phyloP scores from a whole-genome alignment of 208 protist genomes.

The Crithidia acanthocephali region DNA sequence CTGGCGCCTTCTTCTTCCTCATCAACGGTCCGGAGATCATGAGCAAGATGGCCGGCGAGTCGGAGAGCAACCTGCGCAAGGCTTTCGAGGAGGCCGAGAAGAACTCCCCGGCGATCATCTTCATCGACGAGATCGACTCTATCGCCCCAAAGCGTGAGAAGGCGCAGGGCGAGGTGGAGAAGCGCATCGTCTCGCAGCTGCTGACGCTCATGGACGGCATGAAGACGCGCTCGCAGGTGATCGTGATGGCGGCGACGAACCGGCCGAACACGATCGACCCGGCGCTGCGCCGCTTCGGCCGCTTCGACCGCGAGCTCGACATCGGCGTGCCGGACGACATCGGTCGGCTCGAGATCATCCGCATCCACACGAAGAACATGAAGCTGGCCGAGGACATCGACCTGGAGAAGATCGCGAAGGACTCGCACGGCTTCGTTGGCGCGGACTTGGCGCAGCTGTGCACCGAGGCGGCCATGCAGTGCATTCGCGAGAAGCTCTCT shows the following conservation, averaged over 20 bases:
- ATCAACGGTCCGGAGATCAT: conserved; percentile 99
- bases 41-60: conserved; percentile 99
- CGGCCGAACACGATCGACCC: conserved; percentile 99
- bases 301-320: conserved; percentile 99
- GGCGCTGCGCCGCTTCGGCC: conserved; percentile 99
- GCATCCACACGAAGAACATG: conserved; percentile 99
- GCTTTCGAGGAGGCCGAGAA: conserved; percentile 99
- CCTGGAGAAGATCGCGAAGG: conserved; percentile 96
- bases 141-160: conserved; percentile 99
- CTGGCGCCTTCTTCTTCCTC: conserved; percentile 99
- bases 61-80: conserved; percentile 99
- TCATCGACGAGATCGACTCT: conserved; percentile 99
- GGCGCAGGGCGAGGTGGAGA: conserved; percentile 99
- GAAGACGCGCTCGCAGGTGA: conserved; percentile 98
- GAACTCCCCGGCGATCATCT: conserved; percentile 99
- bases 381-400: conserved; percentile 99
- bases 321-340: conserved; percentile 99
- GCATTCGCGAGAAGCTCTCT: conserved; percentile 99
- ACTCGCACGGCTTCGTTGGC: conserved; percentile 99
- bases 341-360: conserved; percentile 98
- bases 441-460: conserved; percentile 99
- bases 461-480: conserved; percentile 99
- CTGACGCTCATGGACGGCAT: conserved; percentile 99
- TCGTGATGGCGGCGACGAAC: conserved; percentile 99
- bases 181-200: conserved; percentile 99